Evolutionary conservation across 495 filamentous ascomycete genomes (phyloP), one percentile per base, ranked within the genome.

Genomic region (Podospora pseudocomata): DNA sequence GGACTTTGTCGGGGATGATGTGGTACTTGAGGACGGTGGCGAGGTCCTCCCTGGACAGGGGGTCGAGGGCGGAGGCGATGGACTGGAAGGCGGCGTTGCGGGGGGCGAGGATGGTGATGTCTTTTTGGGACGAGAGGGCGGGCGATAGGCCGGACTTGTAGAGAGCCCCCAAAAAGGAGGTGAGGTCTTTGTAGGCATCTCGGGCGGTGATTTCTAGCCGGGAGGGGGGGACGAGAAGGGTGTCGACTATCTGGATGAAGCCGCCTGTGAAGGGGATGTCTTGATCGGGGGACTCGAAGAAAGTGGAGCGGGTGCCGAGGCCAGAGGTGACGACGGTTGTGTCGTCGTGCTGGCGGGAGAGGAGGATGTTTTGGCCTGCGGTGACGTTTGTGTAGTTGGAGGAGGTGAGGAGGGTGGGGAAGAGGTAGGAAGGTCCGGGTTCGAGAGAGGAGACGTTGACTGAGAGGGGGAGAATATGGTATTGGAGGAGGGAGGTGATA

Each of bases 31-130:
- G 70, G 54, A 89, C 80, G 39, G 62, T 63, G 9, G 75, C 65
- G 1, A 90, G 79, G 20, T 84, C 65, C 3, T 80, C 69, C 1
- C 74, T 74, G 49, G 77, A 80, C 18, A 88, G 73, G 68, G 76
- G 79, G 13, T 70, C 67, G 44, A 86, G 65, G 5, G 84, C 77
- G n/a, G 83, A 82, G 26, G 83, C 86, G 54, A 90, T 85, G 19
- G 72, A 74, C 70, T 86, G 75, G 79, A 91, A 90, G 5, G 87
- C 88, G 19, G 68, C 76, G 71, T 91, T 87, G 67, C 79, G 57
- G 82, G 79, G 82, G n/a, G 82, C 88, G 73, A 91, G 89, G 67
- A 90, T 83, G 34, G 89, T 91, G 30, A 89, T 65, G 65, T 87
- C 80, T 28, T 69, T 68, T 3, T 78, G 65, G 9, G 64, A 65